Percentiles rank a stretch among this genome's conserved stretches.
Conservation (phyloP, 2,329 filamentous ascomycete genomes). For the Pseudogymnoascus sp. region DNA sequence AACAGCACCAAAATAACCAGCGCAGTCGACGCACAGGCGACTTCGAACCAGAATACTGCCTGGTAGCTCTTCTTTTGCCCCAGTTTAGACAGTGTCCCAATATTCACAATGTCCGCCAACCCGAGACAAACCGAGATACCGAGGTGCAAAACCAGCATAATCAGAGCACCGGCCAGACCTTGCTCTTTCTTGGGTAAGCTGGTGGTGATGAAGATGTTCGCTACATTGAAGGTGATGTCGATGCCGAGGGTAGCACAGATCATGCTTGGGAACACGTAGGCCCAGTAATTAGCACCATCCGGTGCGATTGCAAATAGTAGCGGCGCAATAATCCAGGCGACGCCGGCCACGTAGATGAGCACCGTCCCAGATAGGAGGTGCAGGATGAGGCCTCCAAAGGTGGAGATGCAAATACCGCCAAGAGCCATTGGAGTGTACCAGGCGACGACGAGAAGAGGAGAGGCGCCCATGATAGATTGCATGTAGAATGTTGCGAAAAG, state of each 20-base stretch:
- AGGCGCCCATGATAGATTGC: constrained; percentile 42
- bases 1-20: constrained; percentile 43
- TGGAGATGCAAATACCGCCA: constrained; percentile 61
- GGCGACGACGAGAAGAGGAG: constrained; percentile 47
- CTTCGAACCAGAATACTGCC: constrained; percentile 58
- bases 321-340: constrained; percentile 42
- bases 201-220: constrained; percentile 71
- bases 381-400: constrained; percentile 45
- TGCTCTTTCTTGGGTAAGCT: constrained; percentile 58
- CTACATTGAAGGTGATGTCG: constrained; percentile 67
- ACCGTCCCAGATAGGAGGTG: constrained; percentile 46
- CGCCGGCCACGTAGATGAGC: constrained; percentile 43
- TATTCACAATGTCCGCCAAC: constrained; percentile 57
- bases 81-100: constrained; percentile 28
- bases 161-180: constrained; percentile 61
- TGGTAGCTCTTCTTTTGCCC: constrained; percentile 48
- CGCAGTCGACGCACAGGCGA: constrained; percentile 44
- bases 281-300: constrained; percentile 43
- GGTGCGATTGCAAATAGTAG: constrained; percentile 48
- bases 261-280: constrained; percentile 65
- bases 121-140: constrained; percentile 65
- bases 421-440: constrained; percentile 58
- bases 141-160: constrained; percentile 63
- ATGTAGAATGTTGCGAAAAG: constrained; percentile 63
- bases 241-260: constrained; percentile 62